Evolutionary conservation across 352 stramenopile genomes (phyloP).

Genomic region (Phytophthora pistaciae): DNA sequence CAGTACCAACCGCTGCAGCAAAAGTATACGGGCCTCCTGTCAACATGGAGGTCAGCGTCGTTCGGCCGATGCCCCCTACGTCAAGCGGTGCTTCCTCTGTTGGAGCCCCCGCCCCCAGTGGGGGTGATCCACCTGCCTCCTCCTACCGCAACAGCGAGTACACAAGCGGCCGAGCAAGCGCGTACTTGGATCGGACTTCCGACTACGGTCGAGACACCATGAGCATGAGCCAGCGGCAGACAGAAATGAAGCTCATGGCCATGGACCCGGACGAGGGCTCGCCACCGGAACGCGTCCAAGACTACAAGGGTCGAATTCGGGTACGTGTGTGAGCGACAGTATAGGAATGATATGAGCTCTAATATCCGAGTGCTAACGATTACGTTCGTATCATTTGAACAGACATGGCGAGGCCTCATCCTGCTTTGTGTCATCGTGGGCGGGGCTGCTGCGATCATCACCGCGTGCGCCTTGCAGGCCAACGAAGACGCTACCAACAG

Average conservation of each 20-base stretch:
- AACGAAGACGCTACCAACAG: conserved; percentile 25
- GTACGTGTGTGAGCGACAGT: conserved; percentile 19
- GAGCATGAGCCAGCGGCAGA: conserved; percentile 31
- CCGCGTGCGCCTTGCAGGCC: conserved; percentile 37
- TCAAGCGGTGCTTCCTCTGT: conserved; percentile 1
- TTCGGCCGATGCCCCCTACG: conserved; percentile 29
- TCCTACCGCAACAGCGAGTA: conserved; percentile 37
- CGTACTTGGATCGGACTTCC: conserved; percentile 25
- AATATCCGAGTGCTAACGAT: not conserved
- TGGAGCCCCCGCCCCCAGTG: not conserved
- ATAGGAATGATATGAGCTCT: conserved; percentile 1
- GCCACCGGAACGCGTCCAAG: conserved; percentile 43
- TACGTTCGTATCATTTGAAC: conserved; percentile 2
- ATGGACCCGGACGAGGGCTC: conserved; percentile 41
- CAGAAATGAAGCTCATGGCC: conserved; percentile 73
- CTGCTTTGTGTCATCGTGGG: conserved; percentile 54
- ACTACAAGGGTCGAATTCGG: conserved; percentile 81
- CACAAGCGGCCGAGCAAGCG: conserved; percentile 25
- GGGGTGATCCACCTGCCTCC: conserved; percentile 2
- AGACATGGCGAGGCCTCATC: conserved; percentile 66
- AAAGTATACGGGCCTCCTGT: not conserved
- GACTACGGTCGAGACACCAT: conserved; percentile 26
- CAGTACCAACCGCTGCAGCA: conserved; percentile 10
- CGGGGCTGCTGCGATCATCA: conserved; percentile 55
- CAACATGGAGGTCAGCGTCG: conserved; percentile 35